A percentile compares a stretch with the other conserved stretches of the same genome.
These are phyloP conservation scores for Colletotrichum chrysophilum DNA, from an alignment of 2,329 filamentous ascomycete genomes.

Conservation along the genomic window DNA sequence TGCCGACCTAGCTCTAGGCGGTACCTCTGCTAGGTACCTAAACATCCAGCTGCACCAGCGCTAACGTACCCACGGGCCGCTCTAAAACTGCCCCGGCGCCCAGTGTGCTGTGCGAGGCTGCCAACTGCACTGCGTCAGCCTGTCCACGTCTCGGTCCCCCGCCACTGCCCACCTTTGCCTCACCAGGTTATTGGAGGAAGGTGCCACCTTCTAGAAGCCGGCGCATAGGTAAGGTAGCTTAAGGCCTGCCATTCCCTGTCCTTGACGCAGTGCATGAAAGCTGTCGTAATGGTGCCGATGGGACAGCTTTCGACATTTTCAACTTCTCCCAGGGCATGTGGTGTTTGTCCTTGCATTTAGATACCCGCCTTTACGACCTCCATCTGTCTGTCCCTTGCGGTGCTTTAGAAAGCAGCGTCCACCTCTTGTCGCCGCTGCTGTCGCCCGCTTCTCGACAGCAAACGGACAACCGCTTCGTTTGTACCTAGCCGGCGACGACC, in stretches of 20 bases:
- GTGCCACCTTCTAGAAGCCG: background rate
- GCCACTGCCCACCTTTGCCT: constrained; percentile 11
- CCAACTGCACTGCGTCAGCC: constrained; percentile 19
- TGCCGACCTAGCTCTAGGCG: background rate
- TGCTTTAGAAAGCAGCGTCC: background rate
- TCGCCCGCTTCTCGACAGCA: background rate
- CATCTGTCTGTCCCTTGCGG: background rate
- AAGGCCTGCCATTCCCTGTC: background rate
- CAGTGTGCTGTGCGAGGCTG: background rate
- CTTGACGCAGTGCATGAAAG: constrained; percentile 7
- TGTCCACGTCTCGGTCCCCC: constrained; percentile 8
- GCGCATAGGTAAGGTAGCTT: background rate
- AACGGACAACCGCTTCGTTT: background rate
- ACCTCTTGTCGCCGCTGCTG: background rate
- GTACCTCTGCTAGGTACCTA: background rate
- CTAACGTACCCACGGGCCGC: background rate
- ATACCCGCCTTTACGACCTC: background rate
- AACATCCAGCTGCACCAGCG: background rate
- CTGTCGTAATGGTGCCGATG: constrained; percentile 5
- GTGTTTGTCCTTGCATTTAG: background rate
- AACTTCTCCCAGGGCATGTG: background rate
- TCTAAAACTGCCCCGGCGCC: background rate
- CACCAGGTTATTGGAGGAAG: background rate
- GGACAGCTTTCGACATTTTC: background rate
- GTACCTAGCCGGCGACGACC: background rate